Evolutionary conservation across 208 protist species (phyloP).

Genomic region (Naegleria lovaniensis): DNA sequence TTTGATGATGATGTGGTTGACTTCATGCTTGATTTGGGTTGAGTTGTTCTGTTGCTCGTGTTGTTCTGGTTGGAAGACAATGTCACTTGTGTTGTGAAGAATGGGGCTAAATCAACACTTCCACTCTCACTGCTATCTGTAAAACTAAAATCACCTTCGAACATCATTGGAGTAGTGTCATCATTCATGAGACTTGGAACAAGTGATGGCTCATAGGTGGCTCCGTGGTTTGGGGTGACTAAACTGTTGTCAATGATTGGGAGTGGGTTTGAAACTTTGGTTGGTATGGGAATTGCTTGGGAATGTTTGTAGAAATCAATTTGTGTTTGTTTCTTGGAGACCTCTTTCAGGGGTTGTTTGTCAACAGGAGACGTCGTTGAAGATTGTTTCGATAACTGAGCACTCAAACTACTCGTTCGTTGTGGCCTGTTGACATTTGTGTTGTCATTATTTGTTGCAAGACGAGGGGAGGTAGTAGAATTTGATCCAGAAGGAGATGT

Average conservation of each 20-base stretch:
- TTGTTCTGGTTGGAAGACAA: not conserved
- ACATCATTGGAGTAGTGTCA: not conserved
- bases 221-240: not conserved
- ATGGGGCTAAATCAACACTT: not conserved
- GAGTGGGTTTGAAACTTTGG: not conserved
- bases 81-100: not conserved
- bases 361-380: not conserved
- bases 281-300: not conserved
- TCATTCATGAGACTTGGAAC: not conserved
- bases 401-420: not conserved
- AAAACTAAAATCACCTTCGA: not conserved
- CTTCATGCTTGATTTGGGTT: not conserved
- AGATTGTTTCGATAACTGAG: not conserved
- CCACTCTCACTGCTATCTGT: not conserved
- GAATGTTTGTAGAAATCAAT: not conserved
- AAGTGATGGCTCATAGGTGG: not conserved
- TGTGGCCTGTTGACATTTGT: not conserved
- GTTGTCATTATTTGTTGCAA: not conserved
- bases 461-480: not conserved
- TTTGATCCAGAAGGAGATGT: not conserved
- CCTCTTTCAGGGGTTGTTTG: not conserved
- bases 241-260: not conserved
- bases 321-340: not conserved
- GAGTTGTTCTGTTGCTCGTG: not conserved
- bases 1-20: not conserved